These are phyloP conservation scores for Erigeron philadelphicus DNA, from an alignment of 140 eudicot species.

Conservation along the genomic window DNA sequence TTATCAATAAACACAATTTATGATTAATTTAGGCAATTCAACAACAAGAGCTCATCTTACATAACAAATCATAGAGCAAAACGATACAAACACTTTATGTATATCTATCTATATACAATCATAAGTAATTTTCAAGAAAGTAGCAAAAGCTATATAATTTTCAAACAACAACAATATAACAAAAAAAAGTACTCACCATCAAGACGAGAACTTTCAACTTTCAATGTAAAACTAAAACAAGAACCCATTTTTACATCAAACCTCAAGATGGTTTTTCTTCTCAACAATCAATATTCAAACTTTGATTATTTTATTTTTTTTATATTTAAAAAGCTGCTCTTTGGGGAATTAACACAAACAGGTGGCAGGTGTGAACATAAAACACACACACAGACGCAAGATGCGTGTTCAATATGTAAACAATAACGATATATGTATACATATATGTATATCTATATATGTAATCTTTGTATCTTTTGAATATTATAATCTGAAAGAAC, in stretches of 20 bases:
- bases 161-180: too few relatives aligned
- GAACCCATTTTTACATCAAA: slow-evolving; percentile 51
- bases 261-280: background rate
- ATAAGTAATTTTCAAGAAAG: background rate
- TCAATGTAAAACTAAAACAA: slow-evolving; percentile 55
- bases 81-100: background rate
- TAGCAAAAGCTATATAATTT: background rate
- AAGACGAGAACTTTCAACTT: slow-evolving; percentile 61
- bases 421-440: background rate
- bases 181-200: slow-evolving; percentile 41
- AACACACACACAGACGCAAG: slow-evolving; percentile 19
- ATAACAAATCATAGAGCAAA: background rate
- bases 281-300: background rate
- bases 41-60: background rate
- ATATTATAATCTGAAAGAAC: slow-evolving; percentile 26
- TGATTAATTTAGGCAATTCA: background rate
- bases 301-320: background rate
- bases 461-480: background rate
- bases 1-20: background rate
- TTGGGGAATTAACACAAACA: slow-evolving; percentile 24
- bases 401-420: slow-evolving; percentile 28
- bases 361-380: slow-evolving; percentile 34
- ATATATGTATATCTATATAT: slow-evolving; percentile 9
- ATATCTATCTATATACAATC: background rate
- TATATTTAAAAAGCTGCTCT: background rate